These are phyloP conservation scores for Venturia asperata DNA, from an alignment of 2,329 filamentous ascomycete species.

Conservation along the genomic window DNA sequence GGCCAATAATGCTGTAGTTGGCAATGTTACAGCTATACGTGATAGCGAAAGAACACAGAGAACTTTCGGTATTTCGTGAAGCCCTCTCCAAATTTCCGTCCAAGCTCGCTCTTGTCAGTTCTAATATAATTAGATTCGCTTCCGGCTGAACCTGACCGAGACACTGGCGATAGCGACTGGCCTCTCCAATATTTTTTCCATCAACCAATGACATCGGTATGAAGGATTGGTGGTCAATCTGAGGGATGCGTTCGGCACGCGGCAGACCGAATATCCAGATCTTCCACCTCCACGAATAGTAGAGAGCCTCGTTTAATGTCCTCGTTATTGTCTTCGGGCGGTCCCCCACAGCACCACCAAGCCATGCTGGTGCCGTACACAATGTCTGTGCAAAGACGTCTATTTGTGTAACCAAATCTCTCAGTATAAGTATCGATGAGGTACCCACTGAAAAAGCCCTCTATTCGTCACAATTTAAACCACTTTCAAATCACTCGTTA, in stretches of 20 bases:
- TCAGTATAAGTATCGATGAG: no score
- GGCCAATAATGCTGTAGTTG: no score
- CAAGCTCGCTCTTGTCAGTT: no score
- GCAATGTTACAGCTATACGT: no score
- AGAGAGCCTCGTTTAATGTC: background rate
- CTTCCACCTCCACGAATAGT: slow-evolving; percentile 11
- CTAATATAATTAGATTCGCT: background rate
- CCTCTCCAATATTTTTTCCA: background rate
- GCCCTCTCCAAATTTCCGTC: no score
- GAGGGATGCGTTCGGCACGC: background rate
- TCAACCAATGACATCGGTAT: background rate
- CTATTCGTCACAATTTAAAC: background rate
- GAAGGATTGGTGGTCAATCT: background rate
- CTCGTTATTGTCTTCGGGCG: background rate
- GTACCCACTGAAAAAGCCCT: no score
- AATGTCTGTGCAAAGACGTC: no score
- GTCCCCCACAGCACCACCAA: background rate
- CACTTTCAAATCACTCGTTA: background rate
- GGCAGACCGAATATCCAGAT: background rate
- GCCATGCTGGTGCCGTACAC: background rate
- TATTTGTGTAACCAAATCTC: no score
- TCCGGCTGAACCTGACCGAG: background rate
- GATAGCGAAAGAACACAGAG: no score
- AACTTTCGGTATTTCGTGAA: no score
- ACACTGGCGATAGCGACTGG: background rate